Base-by-base conservation (phyloP, 768 basidiomycete species). In the Saitozyma podzolica region DNA sequence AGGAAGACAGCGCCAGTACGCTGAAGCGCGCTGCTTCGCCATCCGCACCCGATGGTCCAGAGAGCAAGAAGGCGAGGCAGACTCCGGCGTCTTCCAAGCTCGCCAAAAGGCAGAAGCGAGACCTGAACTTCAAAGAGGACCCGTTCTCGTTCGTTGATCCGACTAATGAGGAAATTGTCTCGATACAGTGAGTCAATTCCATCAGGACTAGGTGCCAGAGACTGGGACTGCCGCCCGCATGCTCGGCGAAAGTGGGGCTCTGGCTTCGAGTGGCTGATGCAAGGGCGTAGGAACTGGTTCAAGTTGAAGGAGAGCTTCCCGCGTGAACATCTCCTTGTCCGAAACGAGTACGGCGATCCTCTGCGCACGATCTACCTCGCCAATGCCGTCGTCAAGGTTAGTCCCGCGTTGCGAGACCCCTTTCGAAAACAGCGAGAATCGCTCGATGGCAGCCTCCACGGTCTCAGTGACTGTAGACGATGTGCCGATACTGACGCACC, bases 311-410 rank as follows among this genome's bases (percentile, higher is more conserved):
- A 86, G 14, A 79, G 79, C 57, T 98, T 98, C 82, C 92, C 93
- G 2, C 80, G 83, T 0, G 78, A 83, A 49, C 89, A 89, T 73
- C 81, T 94, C 40, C 88, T 97, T 66, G 91, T 96, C 13, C 88
- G 96, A 58, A 96, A 94, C 76, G 87, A 89, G 0, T 76, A 75
- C 16, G 78, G 76, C 6, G 84, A 81, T 17, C 71, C 75, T 17
- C 62, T 79, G 50, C 88, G 92, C 47, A 89, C 89, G 8, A 83
- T 98, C 52, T 98, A 97, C 83, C 82, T 98, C 62, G 87, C 88
- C 59, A 96, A 94, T 74, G 85, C 87, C 69, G 82, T 90, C 69
- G 89, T 95, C 75, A 91, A 90, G 79, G 79, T 79, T 9, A 45
- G 77, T 63, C 20, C 14, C 43, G 11, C 40, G 20, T 50, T 10